A percentile compares a stretch with the other conserved stretches of the same genome.
phyloP scores from a whole-genome alignment of 2,329 filamentous ascomycete species.

The Xenoacremonium recifei region DNA sequence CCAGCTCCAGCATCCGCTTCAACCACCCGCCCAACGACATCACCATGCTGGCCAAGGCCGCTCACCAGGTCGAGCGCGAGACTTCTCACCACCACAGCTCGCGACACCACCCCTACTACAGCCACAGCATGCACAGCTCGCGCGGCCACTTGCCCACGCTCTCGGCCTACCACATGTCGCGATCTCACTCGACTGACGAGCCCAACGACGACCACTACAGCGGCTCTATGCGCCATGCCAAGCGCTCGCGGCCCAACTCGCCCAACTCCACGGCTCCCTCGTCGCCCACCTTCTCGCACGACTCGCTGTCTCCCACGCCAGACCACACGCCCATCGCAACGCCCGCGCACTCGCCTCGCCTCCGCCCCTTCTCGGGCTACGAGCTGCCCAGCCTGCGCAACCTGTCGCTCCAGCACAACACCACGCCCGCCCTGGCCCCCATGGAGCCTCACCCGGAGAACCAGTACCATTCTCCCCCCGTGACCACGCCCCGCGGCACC shows the following conservation, averaged over 20 bases:
- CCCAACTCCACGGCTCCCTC: constrained; percentile 94
- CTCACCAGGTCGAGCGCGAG: constrained; percentile 62
- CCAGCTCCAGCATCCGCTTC: constrained; percentile 44
- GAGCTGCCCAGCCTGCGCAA: constrained; percentile 84
- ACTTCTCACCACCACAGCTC: constrained; percentile 42
- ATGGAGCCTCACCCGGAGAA: constrained; percentile 56
- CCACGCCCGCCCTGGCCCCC: constrained; percentile 55
- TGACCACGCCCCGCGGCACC: constrained; percentile 50
- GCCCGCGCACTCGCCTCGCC: constrained; percentile 88
- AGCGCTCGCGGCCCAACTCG: constrained; percentile 89
- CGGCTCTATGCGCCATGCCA: constrained; percentile 67
- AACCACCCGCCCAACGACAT: constrained; percentile 55
- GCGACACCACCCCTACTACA: constrained; percentile 55
- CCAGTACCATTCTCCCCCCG: constrained; percentile 50
- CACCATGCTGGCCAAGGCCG: constrained; percentile 59
- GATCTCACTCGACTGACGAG: constrained; percentile 80
- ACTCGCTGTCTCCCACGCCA: constrained; percentile 90
- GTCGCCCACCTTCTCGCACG: constrained; percentile 93
- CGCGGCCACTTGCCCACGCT: constrained; percentile 71
- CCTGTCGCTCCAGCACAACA: constrained; percentile 52
- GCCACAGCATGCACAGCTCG: constrained; percentile 45
- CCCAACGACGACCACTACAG: constrained; percentile 74
- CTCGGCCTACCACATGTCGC: constrained; percentile 90
- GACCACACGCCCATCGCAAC: constrained; percentile 99
- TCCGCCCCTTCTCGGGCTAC: constrained; percentile 74